phyloP scores from a whole-genome alignment of 768 basidiomycete genomes.

The Phaeotremella skinneri region DNA sequence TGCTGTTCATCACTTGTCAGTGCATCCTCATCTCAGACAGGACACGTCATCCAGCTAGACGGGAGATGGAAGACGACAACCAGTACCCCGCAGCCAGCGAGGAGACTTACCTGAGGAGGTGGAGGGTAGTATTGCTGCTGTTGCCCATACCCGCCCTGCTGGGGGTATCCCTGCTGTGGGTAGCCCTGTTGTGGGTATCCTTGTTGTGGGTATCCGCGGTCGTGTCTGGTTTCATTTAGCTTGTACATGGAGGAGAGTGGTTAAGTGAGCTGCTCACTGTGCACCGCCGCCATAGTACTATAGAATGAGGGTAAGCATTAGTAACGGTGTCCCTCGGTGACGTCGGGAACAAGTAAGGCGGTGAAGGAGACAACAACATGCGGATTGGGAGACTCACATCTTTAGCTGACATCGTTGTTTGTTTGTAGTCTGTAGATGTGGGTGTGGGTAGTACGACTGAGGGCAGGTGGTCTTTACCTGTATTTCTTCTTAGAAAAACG shows the following conservation, averaged over 20 bases:
- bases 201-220: constrained; percentile 28
- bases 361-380: neutral
- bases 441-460: neutral
- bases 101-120: constrained; percentile 31
- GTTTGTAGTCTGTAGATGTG: neutral
- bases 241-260: constrained; percentile 3
- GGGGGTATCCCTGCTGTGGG: constrained; percentile 16
- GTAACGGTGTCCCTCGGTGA: constrained; percentile 6
- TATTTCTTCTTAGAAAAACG: neutral
- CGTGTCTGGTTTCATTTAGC: constrained; percentile 13
- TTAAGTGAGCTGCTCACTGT: constrained; percentile 8
- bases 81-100: neutral
- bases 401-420: constrained; percentile 32
- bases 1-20: constrained; percentile 13
- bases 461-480: neutral
- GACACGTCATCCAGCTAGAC: neutral
- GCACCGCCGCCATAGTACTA: constrained; percentile 6
- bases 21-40: neutral
- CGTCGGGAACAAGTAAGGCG: neutral
- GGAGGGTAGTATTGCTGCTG: constrained; percentile 43
- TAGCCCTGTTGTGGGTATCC: no score
- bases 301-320: neutral
- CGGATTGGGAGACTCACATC: constrained; percentile 27
- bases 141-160: constrained; percentile 10
- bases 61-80: neutral